Conservation (phyloP, 2,329 filamentous ascomycete species). For the Pseudogymnoascus sp. region DNA sequence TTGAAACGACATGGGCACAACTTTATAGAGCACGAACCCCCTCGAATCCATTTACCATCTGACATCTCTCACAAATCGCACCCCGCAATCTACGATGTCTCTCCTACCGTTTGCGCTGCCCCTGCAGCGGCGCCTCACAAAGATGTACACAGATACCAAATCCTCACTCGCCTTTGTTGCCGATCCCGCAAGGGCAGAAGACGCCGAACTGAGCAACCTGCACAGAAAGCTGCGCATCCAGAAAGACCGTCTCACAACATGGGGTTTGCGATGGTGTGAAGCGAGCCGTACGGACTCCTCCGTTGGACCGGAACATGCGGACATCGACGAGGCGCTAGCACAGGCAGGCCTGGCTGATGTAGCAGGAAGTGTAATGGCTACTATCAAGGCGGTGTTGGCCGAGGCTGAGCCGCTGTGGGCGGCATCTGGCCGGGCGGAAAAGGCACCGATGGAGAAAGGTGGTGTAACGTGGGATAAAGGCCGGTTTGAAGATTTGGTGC, state of each 20-base stretch:
- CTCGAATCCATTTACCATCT: background rate
- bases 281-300: conserved; percentile 52
- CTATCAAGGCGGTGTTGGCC: conserved; percentile 70
- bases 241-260: conserved; percentile 68
- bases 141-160: conserved; percentile 75
- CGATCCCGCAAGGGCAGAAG: conserved; percentile 51
- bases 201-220: conserved; percentile 62
- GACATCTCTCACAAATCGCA: background rate
- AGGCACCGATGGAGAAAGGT: conserved; percentile 43
- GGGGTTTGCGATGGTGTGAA: conserved; percentile 77
- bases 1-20: background rate
- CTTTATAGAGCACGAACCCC: background rate
- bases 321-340: conserved; percentile 64
- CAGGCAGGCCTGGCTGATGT: conserved; percentile 69
- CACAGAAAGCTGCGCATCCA: conserved; percentile 73
- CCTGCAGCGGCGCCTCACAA: conserved; percentile 55
- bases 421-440: conserved; percentile 42
- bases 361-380: conserved; percentile 69
- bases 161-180: conserved; percentile 67
- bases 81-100: background rate
- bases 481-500: conserved; percentile 67
- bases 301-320: conserved; percentile 22
- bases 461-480: conserved; percentile 59
- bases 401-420: conserved; percentile 67
- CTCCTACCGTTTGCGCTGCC: conserved; percentile 26